Conservation (phyloP, 352 stramenopile species). For the Phytophthora meadii region DNA sequence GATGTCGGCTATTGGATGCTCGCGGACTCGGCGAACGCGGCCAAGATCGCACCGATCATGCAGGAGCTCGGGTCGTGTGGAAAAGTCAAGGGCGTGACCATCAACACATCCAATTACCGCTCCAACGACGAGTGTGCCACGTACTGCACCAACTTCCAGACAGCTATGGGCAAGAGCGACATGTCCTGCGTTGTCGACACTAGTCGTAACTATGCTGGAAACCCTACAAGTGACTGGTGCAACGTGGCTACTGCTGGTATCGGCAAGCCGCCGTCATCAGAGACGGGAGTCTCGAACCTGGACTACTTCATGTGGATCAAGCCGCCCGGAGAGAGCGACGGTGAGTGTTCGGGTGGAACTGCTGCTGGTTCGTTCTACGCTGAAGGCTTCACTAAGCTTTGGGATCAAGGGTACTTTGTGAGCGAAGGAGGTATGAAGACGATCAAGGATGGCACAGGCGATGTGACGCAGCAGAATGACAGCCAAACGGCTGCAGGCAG, state of each 20-base stretch:
- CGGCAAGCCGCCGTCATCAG: conserved; percentile 46
- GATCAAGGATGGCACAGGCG: conserved; percentile 18
- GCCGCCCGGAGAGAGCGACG: conserved; percentile 62
- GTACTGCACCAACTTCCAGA: conserved; percentile 62
- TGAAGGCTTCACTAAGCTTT: conserved; percentile 61
- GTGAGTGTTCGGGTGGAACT: conserved; percentile 55
- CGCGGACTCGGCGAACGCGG: conserved; percentile 25
- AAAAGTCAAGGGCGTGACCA: conserved; percentile 56
- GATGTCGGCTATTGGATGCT: conserved; percentile 73
- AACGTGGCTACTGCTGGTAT: conserved; percentile 64
- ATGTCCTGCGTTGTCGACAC: conserved; percentile 69
- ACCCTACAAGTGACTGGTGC: conserved; percentile 63
- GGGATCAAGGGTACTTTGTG: conserved; percentile 70
- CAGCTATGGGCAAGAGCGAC: conserved; percentile 39
- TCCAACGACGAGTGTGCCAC: conserved; percentile 44
- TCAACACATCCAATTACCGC: conserved; percentile 81
- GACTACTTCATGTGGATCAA: conserved; percentile 81
- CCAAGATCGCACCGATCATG: conserved; percentile 47
- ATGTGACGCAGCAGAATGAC: conserved; percentile 6
- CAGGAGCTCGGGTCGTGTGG: conserved; percentile 42
- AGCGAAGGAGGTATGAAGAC: conserved; percentile 24
- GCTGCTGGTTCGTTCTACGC: conserved; percentile 56
- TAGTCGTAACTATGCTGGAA: conserved; percentile 58
- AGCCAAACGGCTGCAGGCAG: conserved; percentile 2
- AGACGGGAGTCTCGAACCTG: conserved; percentile 50